Base-by-base conservation (phyloP, 345 rosid species). In the Eucalyptus rudis region DNA sequence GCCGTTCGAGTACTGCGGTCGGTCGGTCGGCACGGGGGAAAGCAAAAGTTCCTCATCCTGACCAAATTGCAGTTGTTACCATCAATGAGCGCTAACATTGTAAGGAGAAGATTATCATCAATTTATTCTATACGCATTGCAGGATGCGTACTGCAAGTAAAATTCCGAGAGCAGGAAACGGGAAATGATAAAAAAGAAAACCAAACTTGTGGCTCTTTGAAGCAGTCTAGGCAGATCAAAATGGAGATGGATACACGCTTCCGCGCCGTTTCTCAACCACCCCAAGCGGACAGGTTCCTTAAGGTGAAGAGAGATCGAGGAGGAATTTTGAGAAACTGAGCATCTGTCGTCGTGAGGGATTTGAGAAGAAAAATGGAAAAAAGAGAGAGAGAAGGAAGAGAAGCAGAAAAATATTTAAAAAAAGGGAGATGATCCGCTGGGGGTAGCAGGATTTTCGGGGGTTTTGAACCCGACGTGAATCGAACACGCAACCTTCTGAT, bases 401-500 rank as follows among this genome's bases (percentile, higher is more conserved):
- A 71, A 10, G 24, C 13, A 40, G 27, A 5, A 20, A 40, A 40
- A 40, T 7, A 40, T 16, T 4, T 49, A 2, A 2, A 1, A 49
- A 12, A 49, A 40, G 4, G 20, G 27, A 5, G 2, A 10, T 20
- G 45, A 71, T 36, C 81, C 81, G 27, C 24, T 40, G 16, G 29
- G 15, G 29, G 8, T 71, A 76, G 83, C 14, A 3, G 8, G 24
- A 22, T 40, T 76, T 76, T 76, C 15, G 5, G 47, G 87, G 90
- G 79, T 1, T 4, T 93, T 94, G 99, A 96, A 96, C 97, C 96
- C 94, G 95, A 95, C 97, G 96, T 95, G 95, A 95, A 96, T 96
- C 97, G 95, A 97, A 93, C 96, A 94, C 96, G 96, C 97, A 95
- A 97, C 97, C 99, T 97, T 97, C 97, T 95, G 97, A 96, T 95